phyloP scores from a whole-genome alignment of 352 stramenopile species.

The Halophytophthora batemanensis region DNA sequence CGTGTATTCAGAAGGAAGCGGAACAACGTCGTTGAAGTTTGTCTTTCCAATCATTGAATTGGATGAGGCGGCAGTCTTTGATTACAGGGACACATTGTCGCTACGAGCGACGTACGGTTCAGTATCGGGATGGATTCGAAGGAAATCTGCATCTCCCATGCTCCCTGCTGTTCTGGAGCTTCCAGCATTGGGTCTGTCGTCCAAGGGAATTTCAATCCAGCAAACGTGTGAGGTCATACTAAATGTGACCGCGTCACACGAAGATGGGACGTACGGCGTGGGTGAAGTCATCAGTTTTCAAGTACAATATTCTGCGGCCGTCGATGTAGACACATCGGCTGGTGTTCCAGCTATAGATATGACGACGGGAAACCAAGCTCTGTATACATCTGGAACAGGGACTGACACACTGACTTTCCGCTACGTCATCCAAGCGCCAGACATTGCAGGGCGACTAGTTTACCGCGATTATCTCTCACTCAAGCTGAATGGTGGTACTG shows the following conservation, averaged over 20 bases:
- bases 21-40: slow-evolving; percentile 50
- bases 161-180: slow-evolving; percentile 40
- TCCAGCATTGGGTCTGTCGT: slow-evolving; percentile 31
- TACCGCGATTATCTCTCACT: slow-evolving; percentile 49
- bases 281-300: slow-evolving; percentile 65
- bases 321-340: slow-evolving; percentile 35
- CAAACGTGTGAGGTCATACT: slow-evolving; percentile 37
- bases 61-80: slow-evolving; percentile 45
- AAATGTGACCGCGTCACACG: slow-evolving; percentile 38
- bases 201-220: slow-evolving; percentile 57
- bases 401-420: slow-evolving; percentile 40
- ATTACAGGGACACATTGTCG: slow-evolving; percentile 29
- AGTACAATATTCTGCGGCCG: slow-evolving; percentile 40
- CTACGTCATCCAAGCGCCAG: slow-evolving; percentile 47
- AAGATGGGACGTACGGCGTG: slow-evolving; percentile 46
- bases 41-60: slow-evolving; percentile 28
- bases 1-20: slow-evolving; percentile 42
- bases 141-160: slow-evolving; percentile 31
- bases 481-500: slow-evolving; percentile 34
- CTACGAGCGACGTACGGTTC: slow-evolving; percentile 41
- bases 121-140: slow-evolving; percentile 45
- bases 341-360: slow-evolving; percentile 38
- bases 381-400: slow-evolving; percentile 42
- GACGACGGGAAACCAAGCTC: slow-evolving; percentile 36
- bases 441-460: slow-evolving; percentile 25